Evolutionary conservation across 2,329 filamentous ascomycete genomes (phyloP).

Genomic region (Thelonectria rubi): DNA sequence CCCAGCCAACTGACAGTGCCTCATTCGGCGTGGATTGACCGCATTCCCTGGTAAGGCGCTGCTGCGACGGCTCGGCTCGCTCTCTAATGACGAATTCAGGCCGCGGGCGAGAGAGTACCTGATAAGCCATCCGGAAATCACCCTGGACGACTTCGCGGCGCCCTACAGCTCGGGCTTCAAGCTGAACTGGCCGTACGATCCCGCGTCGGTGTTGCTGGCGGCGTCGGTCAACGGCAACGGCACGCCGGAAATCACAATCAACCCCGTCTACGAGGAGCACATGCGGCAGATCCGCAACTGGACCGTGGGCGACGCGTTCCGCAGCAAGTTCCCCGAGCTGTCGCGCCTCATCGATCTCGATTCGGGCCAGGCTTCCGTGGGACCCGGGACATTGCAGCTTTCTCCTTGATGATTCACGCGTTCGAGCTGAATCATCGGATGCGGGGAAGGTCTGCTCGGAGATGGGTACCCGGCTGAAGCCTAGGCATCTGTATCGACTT

Average conservation of each 20-base stretch:
- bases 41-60: constrained; percentile 44
- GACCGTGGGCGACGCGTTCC: constrained; percentile 42
- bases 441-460: constrained; percentile 21
- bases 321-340: constrained; percentile 40
- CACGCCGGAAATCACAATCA: constrained; percentile 36
- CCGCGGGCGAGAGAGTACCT: constrained; percentile 44
- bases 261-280: constrained; percentile 46
- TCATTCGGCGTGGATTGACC: constrained; percentile 46
- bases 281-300: constrained; percentile 44
- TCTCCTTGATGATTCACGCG: constrained; percentile 21
- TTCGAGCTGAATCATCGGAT: constrained; percentile 28
- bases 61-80: neutral
- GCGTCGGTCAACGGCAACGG: constrained; percentile 25
- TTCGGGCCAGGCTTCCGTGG: constrained; percentile 22
- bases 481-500: neutral
- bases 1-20: constrained; percentile 39
- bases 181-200: constrained; percentile 45
- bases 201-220: constrained; percentile 38
- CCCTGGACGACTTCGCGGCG: constrained; percentile 44
- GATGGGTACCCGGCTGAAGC: constrained; percentile 24
- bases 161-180: constrained; percentile 46
- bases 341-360: constrained; percentile 39
- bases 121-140: constrained; percentile 43
- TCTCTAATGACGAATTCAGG: constrained; percentile 29
- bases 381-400: constrained; percentile 1